Evolutionary conservation across 2,329 filamentous ascomycete species (phyloP), one percentile per base, ranked within the genome.

Genomic region (Camillea tinctor): DNA sequence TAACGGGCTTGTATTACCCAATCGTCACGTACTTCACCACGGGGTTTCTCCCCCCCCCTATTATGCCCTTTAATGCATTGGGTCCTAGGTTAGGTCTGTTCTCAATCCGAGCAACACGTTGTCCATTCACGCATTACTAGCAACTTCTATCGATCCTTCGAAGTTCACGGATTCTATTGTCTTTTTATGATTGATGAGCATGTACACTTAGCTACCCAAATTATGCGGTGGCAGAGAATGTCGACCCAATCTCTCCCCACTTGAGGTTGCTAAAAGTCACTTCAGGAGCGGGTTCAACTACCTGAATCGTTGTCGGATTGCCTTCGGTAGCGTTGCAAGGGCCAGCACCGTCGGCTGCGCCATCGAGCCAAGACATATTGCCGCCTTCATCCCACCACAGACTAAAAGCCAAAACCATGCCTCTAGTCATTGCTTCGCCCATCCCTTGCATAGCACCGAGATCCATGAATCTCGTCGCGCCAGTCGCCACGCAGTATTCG

Each of bases 211-310:
- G 13, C 26, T 60, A 61, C 48, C 60, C 8, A n/a, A n/a, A 56
- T 44, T 22, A 50, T 24, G 44, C 55, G 23, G 55, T 30, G 11
- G 64, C 62, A 21, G 58, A 52, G 57, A 70, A 84, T 20, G 82
- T 85, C 21, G 80, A 81, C 60, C 76, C 79, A 59, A 85, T 78
- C 64, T 84, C 80, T 9, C 84, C 84, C 71, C 81, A 80, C 72
- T 80, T 82, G 69, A 87, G 79, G 73, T 85, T 84, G 63, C 78
- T 81, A 72, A 80, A 86, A 13, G 76, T 78, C 19, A 86, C 83
- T 62, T 78, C 76, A 40, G 84, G 76, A 62, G 77, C 73, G 1
- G 83, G 74, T 62, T 78, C 71, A 36, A 77, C 70, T 20, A 70
- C 44, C 62, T 79, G 74, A 57, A 88, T 79, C 23, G 76, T 74